Base-by-base conservation (phyloP, 208 protist genomes). In the Crithidia fasciculata region DNA sequence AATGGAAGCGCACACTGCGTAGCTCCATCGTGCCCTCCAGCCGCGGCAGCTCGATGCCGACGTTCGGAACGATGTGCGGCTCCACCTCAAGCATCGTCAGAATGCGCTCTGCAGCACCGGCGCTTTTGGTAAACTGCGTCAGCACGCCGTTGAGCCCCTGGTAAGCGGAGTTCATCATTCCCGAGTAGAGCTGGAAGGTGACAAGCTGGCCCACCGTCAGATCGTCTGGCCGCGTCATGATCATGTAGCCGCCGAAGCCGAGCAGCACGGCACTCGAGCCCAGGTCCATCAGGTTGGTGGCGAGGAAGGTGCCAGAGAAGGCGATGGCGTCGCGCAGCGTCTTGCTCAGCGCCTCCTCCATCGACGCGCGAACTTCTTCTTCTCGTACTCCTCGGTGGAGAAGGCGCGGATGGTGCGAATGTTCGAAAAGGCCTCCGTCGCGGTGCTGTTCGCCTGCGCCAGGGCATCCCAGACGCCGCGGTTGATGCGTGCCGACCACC, bases 331-430 rank as follows among this genome's bases (percentile, higher is more conserved):
- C 77, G 66, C 78, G 76, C 44, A 81, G 54, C 13, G 77, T 80
- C 74, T 75, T 75, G 74, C 74, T 82, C 36, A 86, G 77, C 2
- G 83, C 80, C 41, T 87, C 62, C 28, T 77, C 59, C 75, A 89
- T 89, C 13, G 74, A 76, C 5, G 64, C 63, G 54, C 13, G 58
- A 85, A 89, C 60, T 84, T 77, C 61, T 60, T 37, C 57, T 72
- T 76, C 56, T 89, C 80, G 41, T 58, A 57, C 65, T 79, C 75
- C 76, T 92, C 82, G 57, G 83, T 79, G 16, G 84, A 86, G 64
- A 90, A 92, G 55, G 82, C 59, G 65, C 81, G 74, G n/a, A 89
- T 83, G 41, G 84, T 90, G 78, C 84, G 82, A 45, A 90, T 84
- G 71, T 86, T 92, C 15, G 78, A 76, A 76, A 92, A 86, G 9